Percentiles rank a stretch among this genome's conserved stretches.
These are phyloP conservation scores for Microcyclospora pomicola DNA, from an alignment of 2,329 filamentous ascomycete genomes.

Conservation along the genomic window DNA sequence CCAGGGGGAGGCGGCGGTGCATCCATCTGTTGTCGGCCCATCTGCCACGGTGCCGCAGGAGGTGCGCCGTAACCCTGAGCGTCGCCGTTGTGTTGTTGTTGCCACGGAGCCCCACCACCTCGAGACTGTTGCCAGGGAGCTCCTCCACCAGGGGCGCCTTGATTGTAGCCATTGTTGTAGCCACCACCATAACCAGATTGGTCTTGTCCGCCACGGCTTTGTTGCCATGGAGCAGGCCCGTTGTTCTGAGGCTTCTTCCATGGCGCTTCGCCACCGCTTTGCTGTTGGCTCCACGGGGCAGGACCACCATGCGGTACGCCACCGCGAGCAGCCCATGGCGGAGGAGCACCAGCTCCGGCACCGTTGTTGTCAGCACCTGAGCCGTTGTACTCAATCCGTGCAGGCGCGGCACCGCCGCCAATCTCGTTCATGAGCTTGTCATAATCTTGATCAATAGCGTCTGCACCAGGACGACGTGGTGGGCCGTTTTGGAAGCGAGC, in stretches of 20 bases:
- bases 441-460: slow-evolving; percentile 76
- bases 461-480: slow-evolving; percentile 42
- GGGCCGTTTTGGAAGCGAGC: slow-evolving; percentile 62
- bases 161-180: slow-evolving; percentile 7
- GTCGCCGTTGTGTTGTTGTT: slow-evolving; percentile 9
- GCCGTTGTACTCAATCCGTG: slow-evolving; percentile 74
- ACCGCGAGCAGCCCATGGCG: slow-evolving; percentile 3
- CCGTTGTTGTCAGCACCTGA: slow-evolving; percentile 46
- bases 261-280: slow-evolving; percentile 21
- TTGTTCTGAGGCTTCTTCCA: slow-evolving; percentile 18
- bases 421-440: slow-evolving; percentile 99
- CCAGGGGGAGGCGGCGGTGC: slow-evolving; percentile 40
- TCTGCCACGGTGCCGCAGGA: slow-evolving; percentile 5
- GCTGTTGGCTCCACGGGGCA: slow-evolving; percentile 23
- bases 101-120: slow-evolving; percentile 14
- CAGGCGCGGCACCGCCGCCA: slow-evolving; percentile 50
- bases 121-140: slow-evolving; percentile 6
- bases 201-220: slow-evolving; percentile 8
- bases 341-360: slow-evolving; percentile 51
- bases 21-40: slow-evolving; percentile 9
- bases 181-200: slow-evolving; percentile 14
- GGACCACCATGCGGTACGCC: slow-evolving; percentile 14
- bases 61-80: slow-evolving; percentile 11
- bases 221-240: slow-evolving; percentile 2
- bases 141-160: slow-evolving; percentile 5